Percentiles rank a stretch among this genome's conserved stretches.
Conservation (phyloP, 2,329 filamentous ascomycete genomes). For the Alternaria triticimaculans region DNA sequence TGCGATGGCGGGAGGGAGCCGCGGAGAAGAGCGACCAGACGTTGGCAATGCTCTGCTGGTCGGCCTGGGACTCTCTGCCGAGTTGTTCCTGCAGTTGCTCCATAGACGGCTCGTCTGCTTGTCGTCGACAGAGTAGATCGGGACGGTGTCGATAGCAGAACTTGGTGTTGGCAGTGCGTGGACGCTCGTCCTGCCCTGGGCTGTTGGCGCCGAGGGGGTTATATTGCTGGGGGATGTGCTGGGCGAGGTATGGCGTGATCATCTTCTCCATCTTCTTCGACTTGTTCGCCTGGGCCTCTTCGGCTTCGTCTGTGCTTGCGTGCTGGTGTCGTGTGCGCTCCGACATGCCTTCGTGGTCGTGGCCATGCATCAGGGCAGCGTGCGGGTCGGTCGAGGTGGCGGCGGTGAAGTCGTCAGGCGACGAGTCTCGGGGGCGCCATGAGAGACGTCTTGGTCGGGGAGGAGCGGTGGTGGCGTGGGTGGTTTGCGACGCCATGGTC, state of each 20-base stretch:
- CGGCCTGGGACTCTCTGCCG: conserved; percentile 77
- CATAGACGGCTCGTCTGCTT: conserved; percentile 96
- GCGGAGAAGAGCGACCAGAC: conserved; percentile 98
- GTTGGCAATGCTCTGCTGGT: conserved; percentile 95
- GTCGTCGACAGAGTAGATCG: conserved; percentile 89
- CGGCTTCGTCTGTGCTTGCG: conserved; percentile 28
- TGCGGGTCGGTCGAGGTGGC: conserved; percentile 35
- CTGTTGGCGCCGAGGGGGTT: conserved; percentile 70
- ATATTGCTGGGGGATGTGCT: conserved; percentile 89
- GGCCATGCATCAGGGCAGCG: conserved; percentile 44
- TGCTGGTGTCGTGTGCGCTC: conserved; percentile 41
- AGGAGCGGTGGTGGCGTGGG: conserved; percentile 19
- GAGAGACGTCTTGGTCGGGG: conserved; percentile 36
- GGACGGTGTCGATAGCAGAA: conserved; percentile 96
- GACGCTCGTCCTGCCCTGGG: conserved; percentile 40
- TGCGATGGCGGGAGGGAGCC: conserved; percentile 89
- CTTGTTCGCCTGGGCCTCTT: conserved; percentile 37
- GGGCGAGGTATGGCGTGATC: conserved; percentile 85
- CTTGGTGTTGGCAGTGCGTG: conserved; percentile 73
- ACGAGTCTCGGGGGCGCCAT: conserved; percentile 35
- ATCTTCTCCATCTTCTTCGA: conserved; percentile 75
- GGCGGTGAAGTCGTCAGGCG: conserved; percentile 14
- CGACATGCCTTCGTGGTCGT: conserved; percentile 45
- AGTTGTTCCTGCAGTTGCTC: conserved; percentile 91
- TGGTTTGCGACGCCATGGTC: conserved; percentile 37